Evolutionary conservation across 148 eudicot genomes (phyloP), one percentile per base, ranked within the genome.

Genomic region (Camellia granthamiana): DNA sequence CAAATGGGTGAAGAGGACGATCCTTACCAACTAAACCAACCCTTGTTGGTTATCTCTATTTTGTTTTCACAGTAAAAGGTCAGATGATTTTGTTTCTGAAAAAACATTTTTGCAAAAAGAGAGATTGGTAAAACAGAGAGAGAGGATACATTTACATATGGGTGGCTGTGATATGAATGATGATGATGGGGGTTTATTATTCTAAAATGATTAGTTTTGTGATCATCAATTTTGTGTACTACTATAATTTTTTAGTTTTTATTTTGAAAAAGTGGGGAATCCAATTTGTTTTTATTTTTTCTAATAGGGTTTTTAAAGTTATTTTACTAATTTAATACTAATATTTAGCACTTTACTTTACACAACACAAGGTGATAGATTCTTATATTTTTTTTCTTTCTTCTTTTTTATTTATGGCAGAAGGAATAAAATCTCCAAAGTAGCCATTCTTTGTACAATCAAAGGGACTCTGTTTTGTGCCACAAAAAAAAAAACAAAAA

Each of bases 101-200:
- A 54, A 74, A 77, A 61, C 8, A 74, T 44, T 60, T 81, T 47
- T 18, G 58, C 3, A 42, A 42, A 38, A 47, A 61, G 44, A 63
- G 72, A 68, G 23, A 72, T 52, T 61, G 69, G 30, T 19, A 76
- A 70, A 51, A 23, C 55, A 75, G 68, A 75, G 74, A 75, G 74
- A 75, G 47, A 47, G 74, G 68, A 56, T 11, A 18, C 16, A 46
- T 51, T 74, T 23, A 67, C 43, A 7, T 72, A 8, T 69, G 49
- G 2, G 72, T 52, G 65, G 72, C 4, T 56, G 77, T 41, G 83
- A 81, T 69, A 44, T 30, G 38, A 30, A 30, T 30, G 56, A 83
- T 78, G 90, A 91, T 89, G 90, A 87, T 86, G 88, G 85, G 85
- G 87, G 59, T 78, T 74, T 87, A 92, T 90, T 86, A 92, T 90